phyloP scores from a whole-genome alignment of 2,329 filamentous ascomycete species.

The Macrophomina phaseolina region DNA sequence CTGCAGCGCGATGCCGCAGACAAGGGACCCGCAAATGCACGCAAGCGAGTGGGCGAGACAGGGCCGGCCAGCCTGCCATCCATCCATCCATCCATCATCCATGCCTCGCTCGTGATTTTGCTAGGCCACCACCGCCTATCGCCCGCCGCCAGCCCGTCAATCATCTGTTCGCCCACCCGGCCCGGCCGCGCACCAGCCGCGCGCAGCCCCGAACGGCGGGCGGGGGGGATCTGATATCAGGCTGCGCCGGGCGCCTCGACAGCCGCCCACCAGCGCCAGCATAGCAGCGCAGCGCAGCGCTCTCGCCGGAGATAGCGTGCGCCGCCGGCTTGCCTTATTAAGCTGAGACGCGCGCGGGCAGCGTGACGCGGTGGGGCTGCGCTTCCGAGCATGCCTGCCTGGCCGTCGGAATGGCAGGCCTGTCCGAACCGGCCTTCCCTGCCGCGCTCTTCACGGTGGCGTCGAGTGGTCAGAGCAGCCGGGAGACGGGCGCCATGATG shows the following conservation, averaged over 20 bases:
- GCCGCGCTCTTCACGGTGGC: constrained; percentile 25
- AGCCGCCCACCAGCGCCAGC: constrained; percentile 1
- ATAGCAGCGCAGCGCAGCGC: no score
- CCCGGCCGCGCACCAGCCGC: constrained; percentile 22
- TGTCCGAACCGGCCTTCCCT: constrained; percentile 24
- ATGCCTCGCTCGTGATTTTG: constrained; percentile 13
- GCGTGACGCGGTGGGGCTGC: constrained; percentile 23
- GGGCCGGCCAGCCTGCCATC: constrained; percentile 5
- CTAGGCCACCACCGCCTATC: constrained; percentile 22
- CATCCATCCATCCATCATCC: neutral
- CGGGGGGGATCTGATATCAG: constrained; percentile 17
- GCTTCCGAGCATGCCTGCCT: constrained; percentile 25
- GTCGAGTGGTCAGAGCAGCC: constrained; percentile 25
- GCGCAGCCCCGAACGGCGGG: constrained; percentile 15
- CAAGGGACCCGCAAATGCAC: constrained; percentile 23
- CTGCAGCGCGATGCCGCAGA: constrained; percentile 25
- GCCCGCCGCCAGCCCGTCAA: constrained; percentile 18
- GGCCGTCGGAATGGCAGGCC: constrained; percentile 23
- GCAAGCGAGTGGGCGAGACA: constrained; percentile 27
- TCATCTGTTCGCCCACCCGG: constrained; percentile 21
- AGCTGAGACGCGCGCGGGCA: constrained; percentile 22
- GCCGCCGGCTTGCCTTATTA: constrained; percentile 25
- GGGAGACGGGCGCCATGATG: constrained; percentile 28
- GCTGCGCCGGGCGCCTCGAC: constrained; percentile 17
- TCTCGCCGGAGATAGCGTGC: constrained; percentile 10